Base-by-base conservation (phyloP, 345 rosid genomes). In the Bruguiera sexangula region DNA sequence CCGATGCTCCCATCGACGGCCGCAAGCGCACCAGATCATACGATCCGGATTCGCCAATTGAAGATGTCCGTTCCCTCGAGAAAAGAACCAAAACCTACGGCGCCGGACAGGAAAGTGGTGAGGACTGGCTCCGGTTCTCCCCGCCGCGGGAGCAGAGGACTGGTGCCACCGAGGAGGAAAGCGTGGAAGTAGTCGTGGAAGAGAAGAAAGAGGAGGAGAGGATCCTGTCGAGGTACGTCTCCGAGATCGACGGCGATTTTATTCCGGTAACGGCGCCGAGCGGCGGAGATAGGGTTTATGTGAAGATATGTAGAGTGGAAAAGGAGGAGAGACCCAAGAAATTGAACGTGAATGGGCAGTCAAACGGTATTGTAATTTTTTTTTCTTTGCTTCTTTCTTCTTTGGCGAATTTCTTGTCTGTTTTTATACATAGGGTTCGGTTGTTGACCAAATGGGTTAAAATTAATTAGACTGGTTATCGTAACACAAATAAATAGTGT, bases 211-310 rank as follows among this genome's bases (percentile, higher is more conserved):
- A 66, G 67, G 81, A 84, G 78, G 90, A 85, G 84, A 80, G 69
- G 63, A 63, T 78, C 59, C 48, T 90, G 75, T 90, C 91, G 20
- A 88, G 89, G 79, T 92, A 77, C 50, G 84, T 84, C 51, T 90
- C 90, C 3, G 78, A 83, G 82, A 90, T 95, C 31, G 87, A 92
- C n/a, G 97, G 99, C 5, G 96, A 86, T 63, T 92, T 84, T 39
- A 8, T 95, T 65, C 93, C 97, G 2, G 83, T 95, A 54, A 95
- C 97, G 4, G 93, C 93, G 7, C 96, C 96, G 0, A 81, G 80
- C 62, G 89, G 93, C 20, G 88, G 96, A n/a, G 91, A 90, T 31
- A 86, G 96, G 85, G 92, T 95, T 80, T 95, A 95, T 65, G 92
- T 86, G 10, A 95, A 85, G 83, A 76, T 95, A 39, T 82, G 81